A percentile compares a stretch with the other conserved stretches of the same genome.
These are phyloP conservation scores for Aspergillus thermomutatus DNA, from an alignment of 2,329 filamentous ascomycete genomes.

Conservation along the genomic window DNA sequence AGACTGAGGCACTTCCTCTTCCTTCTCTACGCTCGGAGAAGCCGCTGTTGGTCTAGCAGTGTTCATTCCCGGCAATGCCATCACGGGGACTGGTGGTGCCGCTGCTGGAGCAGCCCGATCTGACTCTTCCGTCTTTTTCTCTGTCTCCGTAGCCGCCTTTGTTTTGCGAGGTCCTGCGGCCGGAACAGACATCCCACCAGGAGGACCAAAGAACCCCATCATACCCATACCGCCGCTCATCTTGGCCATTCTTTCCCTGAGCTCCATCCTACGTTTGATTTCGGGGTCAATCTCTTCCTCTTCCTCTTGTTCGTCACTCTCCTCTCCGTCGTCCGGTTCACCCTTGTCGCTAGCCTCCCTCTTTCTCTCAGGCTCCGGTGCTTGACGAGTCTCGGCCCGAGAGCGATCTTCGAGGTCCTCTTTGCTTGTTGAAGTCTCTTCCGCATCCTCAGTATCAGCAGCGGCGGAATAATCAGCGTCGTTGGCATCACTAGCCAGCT, in stretches of 20 bases:
- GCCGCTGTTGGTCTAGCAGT: constrained; percentile 45
- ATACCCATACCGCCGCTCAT: constrained; percentile 98
- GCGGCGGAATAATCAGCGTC: constrained; percentile 64
- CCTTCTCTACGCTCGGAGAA: constrained; percentile 47
- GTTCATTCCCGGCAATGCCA: constrained; percentile 68
- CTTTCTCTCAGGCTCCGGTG: constrained; percentile 27
- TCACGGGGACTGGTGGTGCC: constrained; percentile 51
- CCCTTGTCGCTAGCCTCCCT: constrained; percentile 44
- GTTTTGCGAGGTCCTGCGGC: constrained; percentile 45
- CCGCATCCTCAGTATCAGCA: constrained; percentile 61
- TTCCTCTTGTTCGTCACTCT: constrained; percentile 60
- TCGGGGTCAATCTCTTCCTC: constrained; percentile 88
- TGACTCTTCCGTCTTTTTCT: constrained; percentile 30
- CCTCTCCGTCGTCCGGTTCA: constrained; percentile 44
- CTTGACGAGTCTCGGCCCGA: constrained; percentile 16
- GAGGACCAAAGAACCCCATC: constrained; percentile 84
- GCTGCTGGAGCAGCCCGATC: constrained; percentile 28
- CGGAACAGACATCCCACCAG: constrained; percentile 55
- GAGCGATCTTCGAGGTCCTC: constrained; percentile 68
- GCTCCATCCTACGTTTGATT: constrained; percentile 75
- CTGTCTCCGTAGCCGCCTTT: constrained; percentile 40
- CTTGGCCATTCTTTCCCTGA: constrained; percentile 94
- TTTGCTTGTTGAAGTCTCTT: constrained; percentile 63
- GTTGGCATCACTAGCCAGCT: constrained; percentile 60
- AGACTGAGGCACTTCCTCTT: constrained; percentile 47